Percentiles rank a stretch among this genome's conserved stretches.
Conservation (phyloP, 306 rosid species). For the Vachellia pachyceras region DNA sequence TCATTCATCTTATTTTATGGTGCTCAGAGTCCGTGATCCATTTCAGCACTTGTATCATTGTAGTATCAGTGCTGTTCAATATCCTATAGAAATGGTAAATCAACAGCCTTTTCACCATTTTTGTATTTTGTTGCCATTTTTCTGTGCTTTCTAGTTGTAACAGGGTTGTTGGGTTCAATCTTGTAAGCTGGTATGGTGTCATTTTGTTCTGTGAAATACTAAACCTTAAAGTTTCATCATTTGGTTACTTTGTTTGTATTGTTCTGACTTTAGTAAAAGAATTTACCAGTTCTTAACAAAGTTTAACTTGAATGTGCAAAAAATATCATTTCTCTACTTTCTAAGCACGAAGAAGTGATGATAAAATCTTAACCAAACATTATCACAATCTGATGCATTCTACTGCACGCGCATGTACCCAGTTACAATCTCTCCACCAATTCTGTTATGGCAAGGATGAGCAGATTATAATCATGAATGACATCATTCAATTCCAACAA, state of each 20-base stretch:
- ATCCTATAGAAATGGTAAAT: too few species aligned
- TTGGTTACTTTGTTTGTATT: background rate
- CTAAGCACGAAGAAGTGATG: background rate
- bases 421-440: background rate
- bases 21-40: background rate
- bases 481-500: conserved; percentile 14
- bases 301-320: too few species aligned
- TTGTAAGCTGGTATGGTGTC: background rate
- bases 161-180: background rate
- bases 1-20: background rate
- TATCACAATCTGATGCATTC: background rate
- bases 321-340: background rate
- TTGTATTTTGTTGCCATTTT: background rate
- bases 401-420: background rate
- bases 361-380: background rate
- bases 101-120: background rate
- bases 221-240: background rate
- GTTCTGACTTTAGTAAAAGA: background rate
- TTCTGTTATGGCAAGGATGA: conserved; percentile 19
- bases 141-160: background rate
- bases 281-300: background rate
- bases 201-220: background rate
- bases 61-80: background rate
- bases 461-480: conserved; percentile 8
- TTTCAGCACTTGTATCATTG: background rate